These are phyloP conservation scores for Parastagonospora avenae DNA, from an alignment of 2,329 filamentous ascomycete genomes.

Conservation along the genomic window DNA sequence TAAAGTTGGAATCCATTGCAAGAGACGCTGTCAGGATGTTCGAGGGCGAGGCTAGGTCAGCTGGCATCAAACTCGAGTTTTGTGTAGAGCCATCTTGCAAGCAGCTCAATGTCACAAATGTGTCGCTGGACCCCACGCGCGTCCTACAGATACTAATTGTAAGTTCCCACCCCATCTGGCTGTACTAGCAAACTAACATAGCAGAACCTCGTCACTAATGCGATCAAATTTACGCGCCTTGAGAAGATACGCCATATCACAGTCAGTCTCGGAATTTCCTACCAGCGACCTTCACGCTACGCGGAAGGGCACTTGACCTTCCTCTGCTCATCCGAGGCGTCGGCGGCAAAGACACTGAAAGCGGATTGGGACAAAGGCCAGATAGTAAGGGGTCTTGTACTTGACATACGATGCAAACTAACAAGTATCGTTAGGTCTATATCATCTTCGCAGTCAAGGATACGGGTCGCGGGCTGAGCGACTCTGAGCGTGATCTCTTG, in stretches of 20 bases:
- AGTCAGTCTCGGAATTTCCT: conserved; percentile 42
- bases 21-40: conserved; percentile 47
- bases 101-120: conserved; percentile 38
- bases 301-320: conserved; percentile 29
- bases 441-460: conserved; percentile 46
- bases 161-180: background rate
- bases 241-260: conserved; percentile 42
- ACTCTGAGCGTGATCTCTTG: conserved; percentile 43
- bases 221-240: conserved; percentile 52
- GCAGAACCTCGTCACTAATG: conserved; percentile 49
- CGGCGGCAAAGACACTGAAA: conserved; percentile 19
- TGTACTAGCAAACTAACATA: conserved; percentile 7
- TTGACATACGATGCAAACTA: background rate
- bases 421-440: conserved; percentile 33
- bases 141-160: conserved; percentile 46
- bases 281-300: conserved; percentile 37
- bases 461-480: conserved; percentile 47
- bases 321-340: conserved; percentile 11
- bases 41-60: conserved; percentile 38
- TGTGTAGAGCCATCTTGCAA: conserved; percentile 45
- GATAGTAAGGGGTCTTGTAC: conserved; percentile 1
- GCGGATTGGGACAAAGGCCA: conserved; percentile 43
- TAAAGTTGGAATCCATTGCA: conserved; percentile 42
- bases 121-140: conserved; percentile 50
- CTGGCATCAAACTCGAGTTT: conserved; percentile 33